Base-by-base conservation (phyloP, 352 stramenopile species). In the Globisporangium mamillatum region DNA sequence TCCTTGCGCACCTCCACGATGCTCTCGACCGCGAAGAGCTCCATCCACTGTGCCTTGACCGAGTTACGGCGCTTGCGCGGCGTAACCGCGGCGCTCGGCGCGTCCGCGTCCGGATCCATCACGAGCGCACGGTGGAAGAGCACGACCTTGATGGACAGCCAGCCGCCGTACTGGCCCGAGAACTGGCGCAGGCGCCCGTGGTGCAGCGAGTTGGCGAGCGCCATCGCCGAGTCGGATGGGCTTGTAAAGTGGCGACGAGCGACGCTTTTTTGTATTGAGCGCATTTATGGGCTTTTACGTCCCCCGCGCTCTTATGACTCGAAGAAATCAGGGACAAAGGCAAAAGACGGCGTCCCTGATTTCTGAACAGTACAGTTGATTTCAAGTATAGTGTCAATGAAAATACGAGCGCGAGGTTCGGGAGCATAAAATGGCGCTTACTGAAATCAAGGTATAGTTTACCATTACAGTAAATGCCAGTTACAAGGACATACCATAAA, bases 151-250 rank as follows among this genome's bases (percentile, higher is more conserved):
- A 86, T 75, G 63, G 60, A 46, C 53, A 86, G 63, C 79, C 79
- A 86, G 67, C 76, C 79, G 57, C 75, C 79, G 71, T 81, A 86
- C 63, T 84, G 77, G 48, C 77, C 73, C 54, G 75, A 84, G 70
- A 78, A 86, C 72, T 86, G 79, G 41, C 77, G 77, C 70, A 86
- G 55, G 14, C 71, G 67, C 12, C 76, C 79, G 54, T 75, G 75
- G 54, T 73, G 75, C 48, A 86, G 68, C 38, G 76, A 82, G 54
- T 84, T 79, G n/a, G 68, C 65, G 57, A 66, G 52, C 63, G 56
- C 64, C 63, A 68, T 74, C 52, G 63, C 32, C 32, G 32, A 38
- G 5, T n/a, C 25, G 4, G 18, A 25, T 59, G 24, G 24, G 18
- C 44, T 52, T 52, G 18, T 52, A 22, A 52, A 52, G 44, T 52